Evolutionary conservation across 257 asterid species (phyloP), one percentile per base, ranked within the genome.

Genomic region (Paulownia fortunei): DNA sequence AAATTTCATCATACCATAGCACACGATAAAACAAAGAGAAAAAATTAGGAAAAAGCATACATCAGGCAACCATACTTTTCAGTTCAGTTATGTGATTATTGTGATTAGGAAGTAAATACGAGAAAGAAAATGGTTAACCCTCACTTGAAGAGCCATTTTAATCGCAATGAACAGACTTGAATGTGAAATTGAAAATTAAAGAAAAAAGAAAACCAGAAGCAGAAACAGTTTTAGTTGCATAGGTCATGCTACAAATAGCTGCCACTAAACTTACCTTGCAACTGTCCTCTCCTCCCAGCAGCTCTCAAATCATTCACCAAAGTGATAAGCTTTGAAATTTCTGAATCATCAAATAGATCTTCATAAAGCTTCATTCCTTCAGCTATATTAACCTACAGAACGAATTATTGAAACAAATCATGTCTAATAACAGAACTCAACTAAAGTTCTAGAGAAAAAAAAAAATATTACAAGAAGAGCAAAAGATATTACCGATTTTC

Each of bases 341-440:
- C 92, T 36, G 94, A 87, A 70, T 80, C 86, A 74, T 84, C 84
- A 39, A 92, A 32, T 56, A 89, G 63, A 76, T 86, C 86, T 80
- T 91, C 94, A 63, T 87, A 94, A 44, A 92, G 88, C 84, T 91
- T 91, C 90, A 94, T 62, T 69, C 99, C 98, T 77, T 92, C 98
- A 74, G 89, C 92, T 34, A 86, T 85, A 79, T 94, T 92, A 72
- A 91, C 89, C 98, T 94, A 75, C 12, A 73, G 56, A 67, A 66
- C 76, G 56, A 79, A 85, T 37, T 47, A 44, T 67, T 39, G 18
- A 82, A 66, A 79, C 67, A 79, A 69, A 62, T 68, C 76, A 70
- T 56, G 77, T 65, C 56, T 55, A 72, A 42, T 39, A 76, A 49
- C 63, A 66, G 69, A 73, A 54, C 67, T 80, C 84, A 73, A 61